Percentiles rank a stretch among this genome's conserved stretches.
These are phyloP conservation scores for Limnanthes douglasii DNA, from an alignment of 345 rosid species.

Conservation along the genomic window DNA sequence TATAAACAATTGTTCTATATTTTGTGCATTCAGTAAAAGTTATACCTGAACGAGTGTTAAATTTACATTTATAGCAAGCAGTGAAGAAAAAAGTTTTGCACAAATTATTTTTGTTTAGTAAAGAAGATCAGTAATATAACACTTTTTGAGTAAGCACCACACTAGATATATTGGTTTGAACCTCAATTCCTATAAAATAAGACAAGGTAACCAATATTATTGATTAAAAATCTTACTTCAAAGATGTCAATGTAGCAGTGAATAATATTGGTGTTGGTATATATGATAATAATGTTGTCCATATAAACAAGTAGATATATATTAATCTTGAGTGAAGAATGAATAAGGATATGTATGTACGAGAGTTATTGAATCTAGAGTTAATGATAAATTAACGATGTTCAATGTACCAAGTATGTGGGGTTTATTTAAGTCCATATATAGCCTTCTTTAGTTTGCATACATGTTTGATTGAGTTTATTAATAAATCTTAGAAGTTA, in stretches of 20 bases:
- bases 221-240: not conserved
- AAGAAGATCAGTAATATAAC: not conserved
- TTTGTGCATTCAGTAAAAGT: not conserved
- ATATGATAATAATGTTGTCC: not conserved
- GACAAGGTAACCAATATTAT: not conserved
- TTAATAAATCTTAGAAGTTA: not conserved
- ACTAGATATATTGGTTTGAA: not conserved
- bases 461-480: not conserved
- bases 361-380: not conserved
- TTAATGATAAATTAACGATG: not conserved
- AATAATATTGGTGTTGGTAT: not conserved
- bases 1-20: not conserved
- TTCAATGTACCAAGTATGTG: not conserved
- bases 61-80: too few species aligned
- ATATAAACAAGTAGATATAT: not conserved
- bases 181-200: not conserved
- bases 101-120: not conserved
- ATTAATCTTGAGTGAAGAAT: not conserved
- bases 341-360: not conserved
- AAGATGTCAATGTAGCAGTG: not conserved
- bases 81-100: too few species aligned
- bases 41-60: too few species aligned
- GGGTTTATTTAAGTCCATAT: not conserved
- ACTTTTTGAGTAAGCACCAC: not conserved
- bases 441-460: not conserved